Percentiles rank a stretch among this genome's conserved stretches.
These are phyloP conservation scores for Lecanicillium sp. DNA, from an alignment of 2,329 filamentous ascomycete genomes.

Conservation along the genomic window DNA sequence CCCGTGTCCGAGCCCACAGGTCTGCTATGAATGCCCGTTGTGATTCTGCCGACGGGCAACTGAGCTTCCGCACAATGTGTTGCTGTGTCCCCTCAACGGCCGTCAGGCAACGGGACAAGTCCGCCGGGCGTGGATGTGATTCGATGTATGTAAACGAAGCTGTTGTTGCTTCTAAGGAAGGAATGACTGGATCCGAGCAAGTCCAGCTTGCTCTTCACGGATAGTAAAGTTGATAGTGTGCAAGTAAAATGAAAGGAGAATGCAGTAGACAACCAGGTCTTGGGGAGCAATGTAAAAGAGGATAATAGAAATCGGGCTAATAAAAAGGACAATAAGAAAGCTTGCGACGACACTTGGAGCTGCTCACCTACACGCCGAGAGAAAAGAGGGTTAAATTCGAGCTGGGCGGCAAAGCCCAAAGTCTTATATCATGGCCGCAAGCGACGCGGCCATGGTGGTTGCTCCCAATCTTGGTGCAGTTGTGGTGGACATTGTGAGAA, in stretches of 20 bases:
- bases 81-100: too few relatives aligned
- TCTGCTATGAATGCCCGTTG: too few relatives aligned
- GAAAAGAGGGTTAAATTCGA: constrained; percentile 32
- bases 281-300: background rate
- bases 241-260: constrained; percentile 16
- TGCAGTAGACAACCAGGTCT: too few relatives aligned
- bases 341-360: constrained; percentile 43
- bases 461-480: too few relatives aligned
- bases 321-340: constrained; percentile 32
- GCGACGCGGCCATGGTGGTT: constrained; percentile 25
- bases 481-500: too few relatives aligned
- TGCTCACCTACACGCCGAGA: constrained; percentile 32
- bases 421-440: constrained; percentile 50
- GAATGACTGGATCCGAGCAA: constrained; percentile 36
- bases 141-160: background rate
- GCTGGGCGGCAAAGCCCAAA: constrained; percentile 36
- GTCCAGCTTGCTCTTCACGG: constrained; percentile 49
- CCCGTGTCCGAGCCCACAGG: background rate
- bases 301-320: constrained; percentile 18
- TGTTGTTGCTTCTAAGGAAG: constrained; percentile 3
- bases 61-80: too few relatives aligned
- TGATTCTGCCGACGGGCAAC: too few relatives aligned
- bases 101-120: too few relatives aligned
- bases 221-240: constrained; percentile 16
- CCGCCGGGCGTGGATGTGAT: background rate